Evolutionary conservation across 2,329 filamentous ascomycete genomes (phyloP).

Genomic region (Alternaria panax): DNA sequence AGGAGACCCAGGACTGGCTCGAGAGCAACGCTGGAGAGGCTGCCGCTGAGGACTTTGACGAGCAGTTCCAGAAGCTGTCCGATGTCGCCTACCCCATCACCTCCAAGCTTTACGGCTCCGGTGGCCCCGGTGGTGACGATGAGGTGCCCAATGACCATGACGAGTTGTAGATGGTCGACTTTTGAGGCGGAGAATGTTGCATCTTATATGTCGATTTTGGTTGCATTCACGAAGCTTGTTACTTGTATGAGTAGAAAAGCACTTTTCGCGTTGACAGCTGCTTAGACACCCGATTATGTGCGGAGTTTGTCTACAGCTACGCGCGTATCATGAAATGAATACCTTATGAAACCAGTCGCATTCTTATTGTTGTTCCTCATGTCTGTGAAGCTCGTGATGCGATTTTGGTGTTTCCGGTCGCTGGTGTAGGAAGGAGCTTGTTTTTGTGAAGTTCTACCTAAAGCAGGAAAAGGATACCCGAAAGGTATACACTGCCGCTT

Average conservation of each 20-base stretch:
- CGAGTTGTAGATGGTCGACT: slow-evolving; percentile 53
- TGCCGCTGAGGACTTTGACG: slow-evolving; percentile 92
- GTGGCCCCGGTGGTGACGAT: slow-evolving; percentile 72
- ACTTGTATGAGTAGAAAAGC: slow-evolving; percentile 42
- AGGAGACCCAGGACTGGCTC: slow-evolving; percentile 96
- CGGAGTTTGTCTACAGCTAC: slow-evolving; percentile 27
- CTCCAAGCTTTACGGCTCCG: slow-evolving; percentile 87
- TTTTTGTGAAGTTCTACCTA: no score
- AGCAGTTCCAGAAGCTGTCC: slow-evolving; percentile 99
- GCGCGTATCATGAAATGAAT: slow-evolving; percentile 23
- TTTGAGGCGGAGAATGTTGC: slow-evolving; percentile 23
- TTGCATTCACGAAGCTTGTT: slow-evolving; percentile 29
- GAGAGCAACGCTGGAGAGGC: slow-evolving; percentile 91
- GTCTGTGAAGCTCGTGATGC: not conserved
- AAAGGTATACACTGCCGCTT: no score
- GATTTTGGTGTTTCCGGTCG: not conserved
- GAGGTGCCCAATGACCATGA: slow-evolving; percentile 61
- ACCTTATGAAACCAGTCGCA: slow-evolving; percentile 20
- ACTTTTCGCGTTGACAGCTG: slow-evolving; percentile 15
- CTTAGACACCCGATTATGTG: slow-evolving; percentile 29
- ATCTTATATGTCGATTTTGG: slow-evolving; percentile 21
- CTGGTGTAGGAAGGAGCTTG: no score
- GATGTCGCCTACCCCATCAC: slow-evolving; percentile 98
- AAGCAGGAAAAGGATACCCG: no score
- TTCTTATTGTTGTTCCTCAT: not conserved